Evolutionary conservation across 2,329 filamentous ascomycete genomes (phyloP).

Genomic region (Cladophialophora psammophila): DNA sequence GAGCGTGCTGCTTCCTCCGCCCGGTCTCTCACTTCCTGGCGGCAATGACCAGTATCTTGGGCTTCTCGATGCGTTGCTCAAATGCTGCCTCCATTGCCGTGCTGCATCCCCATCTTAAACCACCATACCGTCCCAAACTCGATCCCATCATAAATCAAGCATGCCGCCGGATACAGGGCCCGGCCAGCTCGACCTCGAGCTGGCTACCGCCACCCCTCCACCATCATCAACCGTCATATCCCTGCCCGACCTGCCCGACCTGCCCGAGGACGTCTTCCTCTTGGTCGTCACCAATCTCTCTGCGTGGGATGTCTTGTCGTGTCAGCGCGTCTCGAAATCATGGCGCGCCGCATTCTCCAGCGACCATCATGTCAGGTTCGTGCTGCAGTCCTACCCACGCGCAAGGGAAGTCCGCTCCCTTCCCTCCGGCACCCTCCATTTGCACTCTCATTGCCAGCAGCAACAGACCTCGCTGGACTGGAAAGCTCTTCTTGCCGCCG

Average conservation of each 20-base stretch:
- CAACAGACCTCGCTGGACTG: constrained; percentile 18
- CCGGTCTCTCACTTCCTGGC: constrained; percentile 8
- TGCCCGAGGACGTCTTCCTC: constrained; percentile 68
- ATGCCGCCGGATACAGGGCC: neutral
- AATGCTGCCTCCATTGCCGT: constrained; percentile 42
- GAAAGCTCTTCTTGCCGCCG: constrained; percentile 36
- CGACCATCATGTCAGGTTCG: constrained; percentile 54
- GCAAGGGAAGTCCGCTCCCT: constrained; percentile 59
- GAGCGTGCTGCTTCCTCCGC: constrained; percentile 12
- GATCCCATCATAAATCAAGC: neutral
- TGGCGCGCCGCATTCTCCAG: constrained; percentile 62
- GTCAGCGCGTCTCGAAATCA: constrained; percentile 60
- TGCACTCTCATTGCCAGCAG: constrained; percentile 23
- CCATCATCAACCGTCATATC: constrained; percentile 8
- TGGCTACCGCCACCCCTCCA: neutral
- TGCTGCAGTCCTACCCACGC: constrained; percentile 62
- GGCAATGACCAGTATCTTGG: constrained; percentile 29
- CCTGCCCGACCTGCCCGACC: constrained; percentile 39
- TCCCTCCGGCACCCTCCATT: constrained; percentile 17
- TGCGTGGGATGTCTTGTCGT: constrained; percentile 59
- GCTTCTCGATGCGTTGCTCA: constrained; percentile 47
- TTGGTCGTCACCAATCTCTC: constrained; percentile 60
- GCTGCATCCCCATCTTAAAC: neutral
- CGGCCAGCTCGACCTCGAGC: neutral
- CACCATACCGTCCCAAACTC: neutral